phyloP scores from a whole-genome alignment of 1,284 basidiomycete genomes.

The Trichosporon asahii region DNA sequence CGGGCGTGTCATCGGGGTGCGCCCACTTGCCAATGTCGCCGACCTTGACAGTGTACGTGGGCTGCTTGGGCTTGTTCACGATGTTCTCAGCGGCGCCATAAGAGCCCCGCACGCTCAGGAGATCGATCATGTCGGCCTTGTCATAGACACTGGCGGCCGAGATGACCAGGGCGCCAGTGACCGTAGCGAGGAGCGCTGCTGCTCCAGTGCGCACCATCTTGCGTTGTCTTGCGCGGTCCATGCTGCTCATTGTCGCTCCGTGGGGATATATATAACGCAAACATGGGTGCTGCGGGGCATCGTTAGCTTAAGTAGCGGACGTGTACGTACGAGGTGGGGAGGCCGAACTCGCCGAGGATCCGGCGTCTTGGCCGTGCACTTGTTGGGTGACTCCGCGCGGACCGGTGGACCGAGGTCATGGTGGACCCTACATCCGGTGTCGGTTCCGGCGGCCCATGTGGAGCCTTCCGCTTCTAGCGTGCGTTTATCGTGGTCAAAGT shows the following conservation, averaged over 20 bases:
- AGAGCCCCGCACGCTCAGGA: not conserved
- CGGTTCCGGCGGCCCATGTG: not conserved
- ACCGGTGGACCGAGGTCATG: not conserved
- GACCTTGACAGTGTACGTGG: slow-evolving; percentile 7
- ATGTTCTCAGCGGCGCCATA: not conserved
- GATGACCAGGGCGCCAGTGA: not conserved
- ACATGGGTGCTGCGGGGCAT: not conserved
- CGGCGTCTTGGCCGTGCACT: not conserved
- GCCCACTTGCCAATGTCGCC: slow-evolving; percentile 9
- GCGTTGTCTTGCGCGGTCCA: not conserved
- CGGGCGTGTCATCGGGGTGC: slow-evolving; percentile 14
- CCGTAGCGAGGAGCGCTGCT: not conserved
- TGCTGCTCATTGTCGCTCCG: not conserved
- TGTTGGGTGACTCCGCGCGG: not conserved
- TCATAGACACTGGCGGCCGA: not conserved
- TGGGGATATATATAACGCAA: not conserved
- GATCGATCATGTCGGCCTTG: not conserved
- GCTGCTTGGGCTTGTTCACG: not conserved
- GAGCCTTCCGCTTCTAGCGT: not conserved
- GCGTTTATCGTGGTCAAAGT: not conserved
- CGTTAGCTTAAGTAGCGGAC: not conserved
- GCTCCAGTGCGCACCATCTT: not conserved
- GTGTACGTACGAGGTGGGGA: not conserved
- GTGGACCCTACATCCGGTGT: not conserved
- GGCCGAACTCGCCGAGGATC: slow-evolving; percentile 1